phyloP scores from a whole-genome alignment of 116 monocot genomes.

The Posidonia oceanica region DNA sequence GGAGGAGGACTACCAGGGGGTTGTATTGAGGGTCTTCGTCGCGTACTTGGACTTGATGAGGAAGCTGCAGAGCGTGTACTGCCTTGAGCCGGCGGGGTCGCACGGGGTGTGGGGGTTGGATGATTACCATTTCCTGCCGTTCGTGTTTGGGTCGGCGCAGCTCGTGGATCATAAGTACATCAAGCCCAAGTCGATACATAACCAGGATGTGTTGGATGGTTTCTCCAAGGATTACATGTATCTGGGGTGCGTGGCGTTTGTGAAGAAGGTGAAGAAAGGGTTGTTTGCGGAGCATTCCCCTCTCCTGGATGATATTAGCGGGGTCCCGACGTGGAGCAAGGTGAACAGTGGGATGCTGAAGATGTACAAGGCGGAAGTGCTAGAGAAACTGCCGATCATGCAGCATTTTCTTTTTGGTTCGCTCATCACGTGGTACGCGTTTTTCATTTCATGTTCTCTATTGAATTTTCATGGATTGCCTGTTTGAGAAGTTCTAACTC shows the following conservation, averaged over 20 bases:
- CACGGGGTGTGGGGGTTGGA: conserved; percentile 96
- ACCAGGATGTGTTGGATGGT: conserved; percentile 74
- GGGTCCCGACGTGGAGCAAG: conserved; percentile 68
- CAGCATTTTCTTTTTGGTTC: conserved; percentile 95
- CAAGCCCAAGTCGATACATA: conserved; percentile 93
- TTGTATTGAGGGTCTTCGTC: conserved; percentile 58
- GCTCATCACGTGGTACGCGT: conserved; percentile 55
- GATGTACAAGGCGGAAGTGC: conserved; percentile 95
- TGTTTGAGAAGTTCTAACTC: too few relatives aligned
- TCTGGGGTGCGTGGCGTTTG: conserved; percentile 47
- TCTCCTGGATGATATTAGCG: conserved; percentile 83
- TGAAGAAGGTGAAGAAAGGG: conserved; percentile 94
- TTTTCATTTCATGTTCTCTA: too few relatives aligned
- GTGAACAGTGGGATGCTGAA: conserved; percentile 85
- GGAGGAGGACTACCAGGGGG: conserved; percentile 63
- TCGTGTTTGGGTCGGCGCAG: conserved; percentile 84
- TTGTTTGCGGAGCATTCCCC: conserved; percentile 85
- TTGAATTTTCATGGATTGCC: too few relatives aligned
- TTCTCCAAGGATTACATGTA: conserved; percentile 78
- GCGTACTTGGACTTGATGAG: conserved; percentile 65
- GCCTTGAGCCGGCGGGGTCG: conserved; percentile 80
- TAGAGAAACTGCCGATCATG: conserved; percentile 97
- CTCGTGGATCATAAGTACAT: conserved; percentile 90
- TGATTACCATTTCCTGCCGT: conserved; percentile 89
- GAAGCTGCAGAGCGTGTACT: conserved; percentile 60